Percentiles rank a stretch among this genome's conserved stretches.
Evolutionary conservation across 345 rosid genomes (phyloP).

Genomic region (Combretum micranthum): DNA sequence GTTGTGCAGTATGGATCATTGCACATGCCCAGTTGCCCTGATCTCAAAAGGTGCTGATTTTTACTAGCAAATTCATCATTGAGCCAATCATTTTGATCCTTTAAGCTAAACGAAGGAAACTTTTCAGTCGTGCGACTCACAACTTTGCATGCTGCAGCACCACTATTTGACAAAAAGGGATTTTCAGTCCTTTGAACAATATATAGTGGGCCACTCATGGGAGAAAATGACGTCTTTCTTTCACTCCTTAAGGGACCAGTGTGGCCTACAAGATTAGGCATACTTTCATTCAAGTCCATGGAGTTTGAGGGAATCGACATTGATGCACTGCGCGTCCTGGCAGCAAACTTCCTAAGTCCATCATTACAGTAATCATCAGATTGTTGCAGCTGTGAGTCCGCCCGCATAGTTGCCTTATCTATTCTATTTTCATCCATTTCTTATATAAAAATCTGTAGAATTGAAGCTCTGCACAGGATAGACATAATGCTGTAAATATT

Average conservation of each 20-base stretch:
- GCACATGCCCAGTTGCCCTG: conserved; percentile 84
- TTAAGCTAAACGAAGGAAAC: conserved; percentile 20
- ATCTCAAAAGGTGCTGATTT: conserved; percentile 68
- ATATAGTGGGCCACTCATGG: conserved; percentile 71
- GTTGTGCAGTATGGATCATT: conserved; percentile 90
- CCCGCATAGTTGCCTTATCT: conserved; percentile 63
- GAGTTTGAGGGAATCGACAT: conserved; percentile 41
- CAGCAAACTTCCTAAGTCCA: conserved; percentile 24
- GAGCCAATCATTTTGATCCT: conserved; percentile 28
- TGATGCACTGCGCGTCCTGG: conserved; percentile 58
- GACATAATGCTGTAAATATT: neutral
- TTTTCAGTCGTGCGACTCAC: conserved; percentile 9
- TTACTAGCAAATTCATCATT: conserved; percentile 33
- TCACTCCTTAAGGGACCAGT: conserved; percentile 80
- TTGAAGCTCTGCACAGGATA: conserved; percentile 1
- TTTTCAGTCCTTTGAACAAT: conserved; percentile 27
- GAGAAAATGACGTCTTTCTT: conserved; percentile 41
- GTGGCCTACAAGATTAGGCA: conserved; percentile 40
- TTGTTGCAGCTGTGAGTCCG: conserved; percentile 21
- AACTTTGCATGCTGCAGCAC: conserved; percentile 9
- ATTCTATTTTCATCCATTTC: conserved; percentile 46
- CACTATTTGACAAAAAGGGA: conserved; percentile 21
- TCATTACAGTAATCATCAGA: conserved; percentile 26
- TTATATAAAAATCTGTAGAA: conserved; percentile 17
- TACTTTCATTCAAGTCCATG: conserved; percentile 38